Percentiles rank a stretch among this genome's conserved stretches.
These are phyloP conservation scores for Fallopia convolvulus DNA, from an alignment of 148 eudicot genomes.

Conservation along the genomic window DNA sequence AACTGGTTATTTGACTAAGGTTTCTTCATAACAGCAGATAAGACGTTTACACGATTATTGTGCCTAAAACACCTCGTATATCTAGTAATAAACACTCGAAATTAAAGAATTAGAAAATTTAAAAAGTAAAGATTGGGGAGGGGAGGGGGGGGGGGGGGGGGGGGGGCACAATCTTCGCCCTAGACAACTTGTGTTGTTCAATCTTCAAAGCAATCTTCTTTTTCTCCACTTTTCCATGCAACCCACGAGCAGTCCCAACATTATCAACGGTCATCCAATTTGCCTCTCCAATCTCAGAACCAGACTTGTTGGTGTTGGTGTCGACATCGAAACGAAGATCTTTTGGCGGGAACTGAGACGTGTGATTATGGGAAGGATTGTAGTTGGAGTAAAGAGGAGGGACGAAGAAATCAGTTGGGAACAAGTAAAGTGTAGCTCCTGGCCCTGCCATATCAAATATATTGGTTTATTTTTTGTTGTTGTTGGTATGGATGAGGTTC, in stretches of 20 bases:
- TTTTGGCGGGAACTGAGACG: background rate
- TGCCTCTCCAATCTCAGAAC: background rate
- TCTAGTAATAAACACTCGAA: no score
- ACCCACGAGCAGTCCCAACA: background rate
- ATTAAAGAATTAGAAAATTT: no score
- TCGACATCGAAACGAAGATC: background rate
- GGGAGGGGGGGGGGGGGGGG: no score
- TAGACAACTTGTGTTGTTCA: background rate
- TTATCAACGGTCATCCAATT: background rate
- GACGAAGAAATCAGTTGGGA: conserved; percentile 5
- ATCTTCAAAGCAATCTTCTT: background rate
- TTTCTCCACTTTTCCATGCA: background rate
- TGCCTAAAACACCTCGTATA: no score
- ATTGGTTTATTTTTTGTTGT: no score
- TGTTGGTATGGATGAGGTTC: no score
- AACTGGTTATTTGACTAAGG: no score
- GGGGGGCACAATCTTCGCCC: background rate
- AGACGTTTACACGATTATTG: no score
- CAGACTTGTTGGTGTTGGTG: background rate
- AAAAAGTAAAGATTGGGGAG: no score
- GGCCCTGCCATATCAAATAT: background rate
- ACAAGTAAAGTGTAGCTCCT: background rate
- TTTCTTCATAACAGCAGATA: no score
- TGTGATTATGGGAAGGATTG: background rate
- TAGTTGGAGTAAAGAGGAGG: background rate